phyloP scores from a whole-genome alignment of 257 asterid genomes.

The Jasminum sambac region DNA sequence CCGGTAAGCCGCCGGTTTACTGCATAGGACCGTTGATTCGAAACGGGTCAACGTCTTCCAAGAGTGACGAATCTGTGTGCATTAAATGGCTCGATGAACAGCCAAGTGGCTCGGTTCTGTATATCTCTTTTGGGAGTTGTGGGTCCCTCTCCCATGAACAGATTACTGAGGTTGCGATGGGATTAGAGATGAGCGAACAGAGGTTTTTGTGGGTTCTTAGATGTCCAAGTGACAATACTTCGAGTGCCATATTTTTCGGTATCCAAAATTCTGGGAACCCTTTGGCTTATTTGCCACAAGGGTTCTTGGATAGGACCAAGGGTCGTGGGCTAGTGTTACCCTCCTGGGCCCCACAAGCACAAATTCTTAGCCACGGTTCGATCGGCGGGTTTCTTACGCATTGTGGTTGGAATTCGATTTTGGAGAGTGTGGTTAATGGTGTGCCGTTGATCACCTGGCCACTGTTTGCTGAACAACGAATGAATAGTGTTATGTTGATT shows the following conservation, averaged over 20 bases:
- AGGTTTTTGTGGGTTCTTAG: slow-evolving; percentile 61
- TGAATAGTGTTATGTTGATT: slow-evolving; percentile 36
- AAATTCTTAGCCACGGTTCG: slow-evolving; percentile 43
- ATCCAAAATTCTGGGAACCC: slow-evolving; percentile 34
- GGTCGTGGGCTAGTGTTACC: slow-evolving; percentile 48
- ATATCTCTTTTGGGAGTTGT: slow-evolving; percentile 71
- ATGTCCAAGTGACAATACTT: slow-evolving; percentile 28
- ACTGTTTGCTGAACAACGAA: slow-evolving; percentile 44
- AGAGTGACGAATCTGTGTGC: slow-evolving; percentile 20
- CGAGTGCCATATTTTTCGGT: slow-evolving; percentile 37
- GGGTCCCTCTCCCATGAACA: slow-evolving; percentile 62
- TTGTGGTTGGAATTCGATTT: slow-evolving; percentile 54
- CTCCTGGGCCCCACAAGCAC: slow-evolving; percentile 54
- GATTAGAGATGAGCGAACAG: slow-evolving; percentile 58
- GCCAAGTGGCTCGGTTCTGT: slow-evolving; percentile 68
- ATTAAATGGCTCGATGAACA: slow-evolving; percentile 63
- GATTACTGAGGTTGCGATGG: slow-evolving; percentile 48
- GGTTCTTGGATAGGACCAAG: slow-evolving; percentile 44
- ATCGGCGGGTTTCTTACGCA: slow-evolving; percentile 48
- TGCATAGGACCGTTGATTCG: slow-evolving; percentile 69
- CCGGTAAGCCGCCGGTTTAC: slow-evolving; percentile 47
- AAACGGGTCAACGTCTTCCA: slow-evolving; percentile 18
- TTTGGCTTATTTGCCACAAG: slow-evolving; percentile 46
- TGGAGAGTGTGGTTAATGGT: slow-evolving; percentile 44
- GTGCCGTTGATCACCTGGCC: slow-evolving; percentile 56